Conservation (phyloP, 495 filamentous ascomycete genomes). For the Podospora anserina region DNA sequence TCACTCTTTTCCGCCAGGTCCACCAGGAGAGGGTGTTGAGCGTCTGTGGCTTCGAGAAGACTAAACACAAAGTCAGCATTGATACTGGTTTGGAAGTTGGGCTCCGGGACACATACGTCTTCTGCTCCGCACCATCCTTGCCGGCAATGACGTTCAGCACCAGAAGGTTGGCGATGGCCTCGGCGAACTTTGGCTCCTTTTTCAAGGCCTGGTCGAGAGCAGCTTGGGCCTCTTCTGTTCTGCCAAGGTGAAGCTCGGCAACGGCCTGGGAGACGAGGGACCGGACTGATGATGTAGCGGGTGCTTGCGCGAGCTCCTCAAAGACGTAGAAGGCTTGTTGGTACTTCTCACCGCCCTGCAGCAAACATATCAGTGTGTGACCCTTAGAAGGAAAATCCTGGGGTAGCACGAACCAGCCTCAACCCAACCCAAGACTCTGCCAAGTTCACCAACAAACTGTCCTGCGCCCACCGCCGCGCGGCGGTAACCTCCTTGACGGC, state of each 20-base stretch:
- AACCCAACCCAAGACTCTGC: conserved; percentile 94
- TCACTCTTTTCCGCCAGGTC: conserved; percentile 74
- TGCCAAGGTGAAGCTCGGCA: conserved; percentile 85
- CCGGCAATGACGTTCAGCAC: conserved; percentile 75
- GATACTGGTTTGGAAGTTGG: not conserved
- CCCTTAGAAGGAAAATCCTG: not conserved
- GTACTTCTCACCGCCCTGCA: conserved; percentile 89
- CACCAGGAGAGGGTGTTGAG: conserved; percentile 61
- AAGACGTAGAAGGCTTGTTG: conserved; percentile 98
- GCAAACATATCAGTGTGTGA: conserved; percentile 7
- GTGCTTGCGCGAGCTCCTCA: conserved; percentile 88
- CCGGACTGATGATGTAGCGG: conserved; percentile 63
- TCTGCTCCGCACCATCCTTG: conserved; percentile 59
- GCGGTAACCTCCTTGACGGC: conserved; percentile 83
- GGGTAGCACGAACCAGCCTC: conserved; percentile 62
- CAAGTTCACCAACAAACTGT: conserved; percentile 87
- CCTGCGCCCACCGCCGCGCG: conserved; percentile 94
- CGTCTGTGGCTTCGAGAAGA: conserved; percentile 53
- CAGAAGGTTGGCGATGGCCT: conserved; percentile 74
- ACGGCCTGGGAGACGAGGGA: conserved; percentile 83
- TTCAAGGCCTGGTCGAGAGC: conserved; percentile 76
- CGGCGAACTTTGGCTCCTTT: conserved; percentile 65
- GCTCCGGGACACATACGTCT: conserved; percentile 46
- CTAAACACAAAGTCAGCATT: conserved; percentile 36
- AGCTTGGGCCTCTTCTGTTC: conserved; percentile 82